These are phyloP conservation scores for Ustilago lituana DNA, from an alignment of 1,284 basidiomycete species.

Conservation along the genomic window DNA sequence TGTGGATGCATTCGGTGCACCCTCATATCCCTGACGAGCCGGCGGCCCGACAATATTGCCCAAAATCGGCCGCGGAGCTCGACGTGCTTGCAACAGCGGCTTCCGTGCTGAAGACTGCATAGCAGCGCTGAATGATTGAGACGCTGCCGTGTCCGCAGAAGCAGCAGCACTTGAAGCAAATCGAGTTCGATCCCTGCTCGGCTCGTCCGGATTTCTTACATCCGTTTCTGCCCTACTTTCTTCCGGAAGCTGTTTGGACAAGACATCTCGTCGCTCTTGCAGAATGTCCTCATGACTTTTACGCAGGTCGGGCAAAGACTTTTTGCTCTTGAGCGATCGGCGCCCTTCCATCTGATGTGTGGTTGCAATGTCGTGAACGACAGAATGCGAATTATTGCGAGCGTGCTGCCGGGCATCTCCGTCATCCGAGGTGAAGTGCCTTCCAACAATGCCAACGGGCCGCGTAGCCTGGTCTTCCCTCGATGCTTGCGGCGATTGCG, in stretches of 20 bases:
- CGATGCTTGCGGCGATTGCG: not conserved
- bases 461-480: not conserved
- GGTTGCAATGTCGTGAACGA: conserved; percentile 34
- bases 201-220: not conserved
- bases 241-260: conserved; percentile 8
- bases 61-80: conserved; percentile 16
- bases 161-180: not conserved
- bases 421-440: conserved; percentile 5
- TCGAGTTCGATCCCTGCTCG: not conserved
- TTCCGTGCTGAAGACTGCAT: conserved; percentile 3
- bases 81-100: conserved; percentile 22
- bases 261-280: conserved; percentile 48
- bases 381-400: conserved; percentile 54
- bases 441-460: not conserved
- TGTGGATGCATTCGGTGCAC: not conserved
- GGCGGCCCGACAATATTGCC: conserved; percentile 9
- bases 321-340: conserved; percentile 66
- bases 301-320: conserved; percentile 87
- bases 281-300: conserved; percentile 70
- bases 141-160: not conserved
- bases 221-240: not conserved
- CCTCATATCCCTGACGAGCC: conserved; percentile 13
- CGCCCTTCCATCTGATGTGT: conserved; percentile 31
- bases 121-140: not conserved
- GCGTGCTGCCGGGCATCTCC: conserved; percentile 28